A percentile compares a stretch with the other conserved stretches of the same genome.
These are phyloP conservation scores for Oidiodendron maius DNA, from an alignment of 495 filamentous ascomycete genomes.

Conservation along the genomic window DNA sequence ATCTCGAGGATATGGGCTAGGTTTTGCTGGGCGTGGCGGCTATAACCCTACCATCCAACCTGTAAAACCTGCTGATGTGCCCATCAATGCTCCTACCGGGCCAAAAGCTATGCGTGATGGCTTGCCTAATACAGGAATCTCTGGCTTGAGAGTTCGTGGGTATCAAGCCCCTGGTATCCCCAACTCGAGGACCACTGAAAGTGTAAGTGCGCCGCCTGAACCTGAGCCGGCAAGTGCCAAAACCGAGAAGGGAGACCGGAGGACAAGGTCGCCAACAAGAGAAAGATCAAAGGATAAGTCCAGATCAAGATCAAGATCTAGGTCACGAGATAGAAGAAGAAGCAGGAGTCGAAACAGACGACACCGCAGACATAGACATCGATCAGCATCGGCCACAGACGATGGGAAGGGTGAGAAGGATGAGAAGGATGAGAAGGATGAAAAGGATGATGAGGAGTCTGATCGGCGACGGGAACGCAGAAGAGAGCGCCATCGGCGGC, in stretches of 20 bases:
- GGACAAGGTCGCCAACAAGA: conserved; percentile 17
- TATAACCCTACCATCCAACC: conserved; percentile 11
- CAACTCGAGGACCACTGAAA: conserved; percentile 9
- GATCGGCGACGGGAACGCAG: conserved; percentile 41
- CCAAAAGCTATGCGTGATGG: conserved; percentile 92
- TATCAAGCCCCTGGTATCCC: conserved; percentile 1
- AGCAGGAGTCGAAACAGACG: conserved; percentile 43
- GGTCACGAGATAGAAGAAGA: conserved; percentile 27
- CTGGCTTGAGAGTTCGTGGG: conserved; percentile 40
- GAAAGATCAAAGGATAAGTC: conserved; percentile 22
- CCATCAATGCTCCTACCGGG: conserved; percentile 72
- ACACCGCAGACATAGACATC: conserved; percentile 51
- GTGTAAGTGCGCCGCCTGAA: conserved; percentile 17
- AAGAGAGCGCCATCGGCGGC: conserved; percentile 23
- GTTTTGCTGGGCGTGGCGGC: conserved; percentile 14
- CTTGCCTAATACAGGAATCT: conserved; percentile 66
- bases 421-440: no score
- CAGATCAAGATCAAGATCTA: conserved; percentile 30
- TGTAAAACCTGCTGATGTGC: conserved; percentile 33
- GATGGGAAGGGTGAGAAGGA: no score
- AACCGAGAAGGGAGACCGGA: conserved; percentile 12
- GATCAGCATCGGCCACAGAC: conserved; percentile 43
- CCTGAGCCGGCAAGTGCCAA: conserved; percentile 4
- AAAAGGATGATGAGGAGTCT: no score
- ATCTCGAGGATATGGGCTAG: conserved; percentile 6